Conservation (phyloP, 2,329 filamentous ascomycete species). For the Aureobasidium sp. region DNA sequence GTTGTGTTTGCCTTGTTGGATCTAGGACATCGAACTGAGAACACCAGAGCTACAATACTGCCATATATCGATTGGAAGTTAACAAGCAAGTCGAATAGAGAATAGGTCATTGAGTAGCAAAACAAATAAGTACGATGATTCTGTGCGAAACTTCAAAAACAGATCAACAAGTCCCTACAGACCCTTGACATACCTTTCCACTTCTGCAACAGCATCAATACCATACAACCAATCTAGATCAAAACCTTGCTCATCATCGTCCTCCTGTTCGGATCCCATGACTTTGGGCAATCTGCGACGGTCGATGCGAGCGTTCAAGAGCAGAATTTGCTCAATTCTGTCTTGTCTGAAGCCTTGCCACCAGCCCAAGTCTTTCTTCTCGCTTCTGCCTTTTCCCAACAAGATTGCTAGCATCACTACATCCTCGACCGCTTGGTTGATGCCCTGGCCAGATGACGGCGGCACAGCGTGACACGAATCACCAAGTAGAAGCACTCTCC, state of each 20-base stretch:
- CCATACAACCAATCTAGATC: conserved; percentile 6
- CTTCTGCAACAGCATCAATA: neutral
- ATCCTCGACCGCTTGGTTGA: conserved; percentile 51
- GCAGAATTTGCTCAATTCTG: neutral
- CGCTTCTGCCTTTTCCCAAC: conserved; percentile 17
- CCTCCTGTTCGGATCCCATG: neutral
- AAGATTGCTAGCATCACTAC: conserved; percentile 41
- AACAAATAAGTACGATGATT: too few relatives aligned
- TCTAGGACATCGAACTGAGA: too few relatives aligned
- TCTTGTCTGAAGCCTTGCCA: neutral
- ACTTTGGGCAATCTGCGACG: neutral
- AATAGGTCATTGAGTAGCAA: too few relatives aligned
- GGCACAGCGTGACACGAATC: conserved; percentile 53
- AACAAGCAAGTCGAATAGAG: too few relatives aligned
- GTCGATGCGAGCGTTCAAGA: neutral
- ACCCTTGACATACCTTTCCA: neutral
- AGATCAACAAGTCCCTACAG: neutral
- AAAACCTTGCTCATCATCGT: neutral
- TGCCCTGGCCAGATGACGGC: conserved; percentile 48
- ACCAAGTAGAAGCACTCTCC: conserved; percentile 47
- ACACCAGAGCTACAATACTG: too few relatives aligned
- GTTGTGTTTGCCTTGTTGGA: too few relatives aligned
- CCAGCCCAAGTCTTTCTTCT: neutral
- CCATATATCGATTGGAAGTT: too few relatives aligned
- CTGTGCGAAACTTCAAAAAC: too few relatives aligned